Conservation (phyloP, 352 stramenopile species). For the Phytophthora idaei region DNA sequence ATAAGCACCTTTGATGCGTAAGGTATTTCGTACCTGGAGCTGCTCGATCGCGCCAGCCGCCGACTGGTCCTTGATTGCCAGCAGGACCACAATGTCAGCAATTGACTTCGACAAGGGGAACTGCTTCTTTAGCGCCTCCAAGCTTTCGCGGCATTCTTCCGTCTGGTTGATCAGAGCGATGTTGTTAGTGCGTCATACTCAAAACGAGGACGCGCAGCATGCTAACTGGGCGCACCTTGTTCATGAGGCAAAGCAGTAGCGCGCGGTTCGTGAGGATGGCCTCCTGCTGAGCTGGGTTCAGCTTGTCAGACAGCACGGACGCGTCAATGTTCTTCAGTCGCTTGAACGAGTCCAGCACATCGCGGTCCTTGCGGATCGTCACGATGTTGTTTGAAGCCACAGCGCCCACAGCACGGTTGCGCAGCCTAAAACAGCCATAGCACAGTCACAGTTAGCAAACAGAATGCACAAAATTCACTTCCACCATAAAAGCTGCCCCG, state of each 20-base stretch:
- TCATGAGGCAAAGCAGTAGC: conserved; percentile 73
- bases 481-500: too few relatives aligned
- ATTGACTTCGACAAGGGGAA: conserved; percentile 65
- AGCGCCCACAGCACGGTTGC: conserved; percentile 62
- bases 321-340: conserved; percentile 72
- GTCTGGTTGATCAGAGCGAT: conserved; percentile 35
- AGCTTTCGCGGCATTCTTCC: conserved; percentile 65
- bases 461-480: neutral
- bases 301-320: conserved; percentile 62
- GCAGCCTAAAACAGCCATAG: conserved; percentile 41
- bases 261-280: conserved; percentile 77
- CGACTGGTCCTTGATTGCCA: conserved; percentile 73
- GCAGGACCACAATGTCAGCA: conserved; percentile 67
- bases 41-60: conserved; percentile 54
- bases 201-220: neutral
- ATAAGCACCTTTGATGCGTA: conserved; percentile 1
- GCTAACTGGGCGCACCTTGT: conserved; percentile 52
- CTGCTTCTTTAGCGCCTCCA: conserved; percentile 58
- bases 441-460: conserved; percentile 14
- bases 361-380: conserved; percentile 74
- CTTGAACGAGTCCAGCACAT: conserved; percentile 88
- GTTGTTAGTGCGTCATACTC: conserved; percentile 7
- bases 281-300: conserved; percentile 65
- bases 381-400: conserved; percentile 87
- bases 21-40: conserved; percentile 36